Evolutionary conservation across 192 early-diverging fungal genomes (phyloP).

Genomic region (Cetraspora pellucida): DNA sequence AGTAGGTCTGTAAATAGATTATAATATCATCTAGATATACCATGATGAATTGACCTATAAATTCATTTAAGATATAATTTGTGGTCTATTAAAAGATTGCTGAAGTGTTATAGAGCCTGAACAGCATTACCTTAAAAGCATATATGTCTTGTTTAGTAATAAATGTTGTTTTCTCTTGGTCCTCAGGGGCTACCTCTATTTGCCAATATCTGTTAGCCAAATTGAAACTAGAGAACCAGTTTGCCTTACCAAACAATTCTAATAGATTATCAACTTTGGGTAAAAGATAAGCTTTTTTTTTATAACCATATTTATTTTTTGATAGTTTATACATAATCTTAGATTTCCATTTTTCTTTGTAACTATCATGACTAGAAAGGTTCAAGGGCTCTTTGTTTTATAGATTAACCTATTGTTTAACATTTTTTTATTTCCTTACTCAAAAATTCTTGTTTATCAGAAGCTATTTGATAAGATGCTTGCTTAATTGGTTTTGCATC

Average conservation of each 20-base stretch:
- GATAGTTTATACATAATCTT: not conserved
- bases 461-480: too few relatives aligned
- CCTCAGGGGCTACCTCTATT: slow-evolving; percentile 19
- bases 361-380: too few relatives aligned
- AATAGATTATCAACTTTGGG: slow-evolving; percentile 51
- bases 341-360: not conserved
- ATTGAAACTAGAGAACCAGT: slow-evolving; percentile 46
- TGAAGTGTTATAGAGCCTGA: slow-evolving; percentile 48
- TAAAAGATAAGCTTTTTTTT: slow-evolving; percentile 45
- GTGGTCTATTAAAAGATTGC: slow-evolving; percentile 44
- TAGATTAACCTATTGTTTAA: too few relatives aligned
- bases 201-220: slow-evolving; percentile 36
- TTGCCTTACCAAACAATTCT: slow-evolving; percentile 36
- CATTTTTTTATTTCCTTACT: too few relatives aligned
- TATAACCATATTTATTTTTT: slow-evolving; percentile 47
- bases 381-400: too few relatives aligned
- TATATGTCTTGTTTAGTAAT: slow-evolving; percentile 38
- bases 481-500: too few relatives aligned
- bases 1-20: slow-evolving; percentile 38
- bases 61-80: slow-evolving; percentile 39
- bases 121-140: slow-evolving; percentile 46
- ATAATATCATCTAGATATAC: slow-evolving; percentile 53
- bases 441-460: too few relatives aligned
- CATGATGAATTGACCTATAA: slow-evolving; percentile 30
- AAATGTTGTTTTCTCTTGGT: slow-evolving; percentile 38